Evolutionary conservation across 2,329 filamentous ascomycete genomes (phyloP).

Genomic region (Nakataea oryzae): DNA sequence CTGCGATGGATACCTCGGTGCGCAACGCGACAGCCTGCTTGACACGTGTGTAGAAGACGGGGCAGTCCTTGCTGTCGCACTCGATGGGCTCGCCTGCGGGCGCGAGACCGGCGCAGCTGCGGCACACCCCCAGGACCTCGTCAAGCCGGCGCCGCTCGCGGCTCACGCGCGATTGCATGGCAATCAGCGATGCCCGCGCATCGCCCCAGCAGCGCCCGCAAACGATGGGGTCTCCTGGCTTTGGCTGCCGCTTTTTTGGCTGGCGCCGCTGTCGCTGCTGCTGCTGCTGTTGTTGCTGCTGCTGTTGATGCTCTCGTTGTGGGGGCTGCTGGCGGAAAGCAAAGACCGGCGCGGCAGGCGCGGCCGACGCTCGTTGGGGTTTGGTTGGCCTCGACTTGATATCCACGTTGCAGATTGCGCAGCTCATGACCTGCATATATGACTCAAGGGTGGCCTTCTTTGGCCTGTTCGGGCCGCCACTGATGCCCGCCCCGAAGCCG

Average conservation of each 20-base stretch:
- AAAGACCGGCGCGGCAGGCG: neutral
- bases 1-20: constrained; percentile 25
- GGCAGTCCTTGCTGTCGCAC: constrained; percentile 87
- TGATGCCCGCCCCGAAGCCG: neutral
- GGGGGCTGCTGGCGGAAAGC: neutral
- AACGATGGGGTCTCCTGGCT: constrained; percentile 21
- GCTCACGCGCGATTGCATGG: constrained; percentile 51
- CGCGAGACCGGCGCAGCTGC: constrained; percentile 65
- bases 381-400: constrained; percentile 18
- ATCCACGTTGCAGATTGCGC: constrained; percentile 62
- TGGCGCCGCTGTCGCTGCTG: neutral
- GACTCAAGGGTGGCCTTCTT: constrained; percentile 73
- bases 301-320: neutral
- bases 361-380: neutral
- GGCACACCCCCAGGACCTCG: constrained; percentile 63
- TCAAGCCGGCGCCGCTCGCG: constrained; percentile 51
- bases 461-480: constrained; percentile 12
- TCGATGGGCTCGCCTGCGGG: constrained; percentile 61
- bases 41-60: constrained; percentile 74
- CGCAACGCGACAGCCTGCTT: constrained; percentile 44
- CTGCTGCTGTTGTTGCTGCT: neutral
- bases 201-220: constrained; percentile 47
- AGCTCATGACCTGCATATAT: constrained; percentile 78
- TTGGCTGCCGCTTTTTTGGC: neutral
- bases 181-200: constrained; percentile 49